Conservation (phyloP, 768 basidiomycete species). For the Strobilomyces confusus region DNA sequence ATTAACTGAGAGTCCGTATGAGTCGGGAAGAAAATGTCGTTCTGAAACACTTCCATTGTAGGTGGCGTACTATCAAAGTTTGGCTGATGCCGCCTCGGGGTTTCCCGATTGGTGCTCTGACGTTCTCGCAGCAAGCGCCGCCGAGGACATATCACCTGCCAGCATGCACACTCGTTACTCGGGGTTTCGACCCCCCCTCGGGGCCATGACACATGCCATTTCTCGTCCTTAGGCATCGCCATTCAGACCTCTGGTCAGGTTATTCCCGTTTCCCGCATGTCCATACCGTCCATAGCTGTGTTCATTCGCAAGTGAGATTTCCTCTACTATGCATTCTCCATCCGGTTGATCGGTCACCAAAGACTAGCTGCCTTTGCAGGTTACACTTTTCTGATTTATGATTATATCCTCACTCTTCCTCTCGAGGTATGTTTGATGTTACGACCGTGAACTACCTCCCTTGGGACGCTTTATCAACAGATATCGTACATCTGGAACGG, state of each 20-base stretch:
- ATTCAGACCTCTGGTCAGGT: background rate
- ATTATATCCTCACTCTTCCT: constrained; percentile 24
- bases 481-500: constrained; percentile 14
- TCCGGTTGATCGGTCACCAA: background rate
- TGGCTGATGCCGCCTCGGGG: no score
- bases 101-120: no score
- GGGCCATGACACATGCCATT: no score
- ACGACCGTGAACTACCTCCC: background rate
- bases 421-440: constrained; percentile 20
- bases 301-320: constrained; percentile 19
- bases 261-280: constrained; percentile 3
- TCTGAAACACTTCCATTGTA: no score
- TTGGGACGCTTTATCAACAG: constrained; percentile 5
- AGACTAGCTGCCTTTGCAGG: constrained; percentile 18
- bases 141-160: no score
- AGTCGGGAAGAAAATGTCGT: no score
- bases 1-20: no score
- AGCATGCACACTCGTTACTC: no score
- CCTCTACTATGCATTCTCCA: background rate
- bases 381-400: constrained; percentile 22
- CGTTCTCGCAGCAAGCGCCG: no score
- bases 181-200: no score
- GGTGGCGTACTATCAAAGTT: no score
- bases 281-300: constrained; percentile 1
- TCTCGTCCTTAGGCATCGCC: no score